phyloP scores from a whole-genome alignment of 179 eudicot genomes.

The Corrigiola litoralis region DNA sequence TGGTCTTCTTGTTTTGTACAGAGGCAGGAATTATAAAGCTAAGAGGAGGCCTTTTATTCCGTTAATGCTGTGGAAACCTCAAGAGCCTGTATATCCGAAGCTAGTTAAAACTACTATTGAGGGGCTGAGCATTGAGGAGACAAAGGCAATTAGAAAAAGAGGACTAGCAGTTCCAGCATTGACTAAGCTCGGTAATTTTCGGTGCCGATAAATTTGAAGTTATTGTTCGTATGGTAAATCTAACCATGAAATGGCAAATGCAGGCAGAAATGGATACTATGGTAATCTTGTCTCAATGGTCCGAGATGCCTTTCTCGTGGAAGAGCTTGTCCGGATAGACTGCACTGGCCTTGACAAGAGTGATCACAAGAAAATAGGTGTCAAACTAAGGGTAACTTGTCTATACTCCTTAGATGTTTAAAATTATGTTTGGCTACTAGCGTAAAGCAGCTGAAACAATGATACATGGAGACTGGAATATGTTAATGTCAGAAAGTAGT shows the following conservation, averaged over 20 bases:
- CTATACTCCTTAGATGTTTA: background rate
- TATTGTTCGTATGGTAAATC: background rate
- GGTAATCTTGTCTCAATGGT: conserved; percentile 88
- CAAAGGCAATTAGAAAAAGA: conserved; percentile 70
- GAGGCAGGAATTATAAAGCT: conserved; percentile 81
- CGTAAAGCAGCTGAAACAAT: background rate
- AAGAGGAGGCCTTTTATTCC: conserved; percentile 79
- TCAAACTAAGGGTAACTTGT: conserved; percentile 72
- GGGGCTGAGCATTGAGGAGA: conserved; percentile 86
- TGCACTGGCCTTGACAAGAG: conserved; percentile 79
- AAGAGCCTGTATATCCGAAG: conserved; percentile 90
- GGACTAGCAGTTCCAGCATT: conserved; percentile 74
- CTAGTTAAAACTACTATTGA: conserved; percentile 76
- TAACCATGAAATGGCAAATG: conserved; percentile 22
- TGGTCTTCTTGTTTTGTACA: conserved; percentile 61
- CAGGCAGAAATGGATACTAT: conserved; percentile 91
- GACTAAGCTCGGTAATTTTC: conserved; percentile 65
- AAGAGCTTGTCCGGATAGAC: conserved; percentile 83
- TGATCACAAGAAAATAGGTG: conserved; percentile 81
- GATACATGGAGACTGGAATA: background rate
- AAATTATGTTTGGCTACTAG: background rate
- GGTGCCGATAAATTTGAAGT: background rate
- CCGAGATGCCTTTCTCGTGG: conserved; percentile 83
- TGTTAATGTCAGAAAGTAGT: background rate
- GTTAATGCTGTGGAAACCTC: conserved; percentile 98